Percentiles rank a stretch among this genome's conserved stretches.
phyloP scores from a whole-genome alignment of 208 protist species.

The Kentomonas sorsogonicus region DNA sequence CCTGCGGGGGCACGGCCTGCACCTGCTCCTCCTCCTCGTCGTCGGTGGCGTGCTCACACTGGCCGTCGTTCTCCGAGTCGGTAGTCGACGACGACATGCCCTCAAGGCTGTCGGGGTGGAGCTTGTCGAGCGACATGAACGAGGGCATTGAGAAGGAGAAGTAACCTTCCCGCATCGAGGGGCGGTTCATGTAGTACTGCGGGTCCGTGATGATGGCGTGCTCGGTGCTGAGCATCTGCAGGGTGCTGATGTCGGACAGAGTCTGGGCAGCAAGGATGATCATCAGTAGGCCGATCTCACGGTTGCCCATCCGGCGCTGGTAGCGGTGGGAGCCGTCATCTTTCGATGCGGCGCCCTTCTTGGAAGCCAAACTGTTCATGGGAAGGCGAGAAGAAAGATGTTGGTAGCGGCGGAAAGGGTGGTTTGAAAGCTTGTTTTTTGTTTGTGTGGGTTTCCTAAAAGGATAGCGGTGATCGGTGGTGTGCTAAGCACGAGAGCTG shows the following conservation, averaged over 20 bases:
- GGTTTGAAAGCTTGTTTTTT: no score
- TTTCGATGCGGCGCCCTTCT: no score
- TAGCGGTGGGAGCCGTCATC: not conserved
- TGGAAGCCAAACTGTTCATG: no score
- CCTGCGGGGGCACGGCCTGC: not conserved
- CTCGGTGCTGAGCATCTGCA: slow-evolving; percentile 58
- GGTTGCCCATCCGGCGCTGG: slow-evolving; percentile 1
- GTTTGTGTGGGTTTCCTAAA: no score
- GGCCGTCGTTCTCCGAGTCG: slow-evolving; percentile 24
- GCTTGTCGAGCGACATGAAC: slow-evolving; percentile 19
- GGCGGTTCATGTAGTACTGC: slow-evolving; percentile 20
- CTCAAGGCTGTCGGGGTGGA: slow-evolving; percentile 29
- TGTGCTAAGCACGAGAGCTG: no score
- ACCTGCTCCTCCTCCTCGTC: slow-evolving; percentile 29
- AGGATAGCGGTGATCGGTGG: no score
- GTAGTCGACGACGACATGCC: slow-evolving; percentile 40
- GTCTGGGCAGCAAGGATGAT: slow-evolving; percentile 44
- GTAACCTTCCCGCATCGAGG: slow-evolving; percentile 22
- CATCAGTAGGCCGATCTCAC: slow-evolving; percentile 49
- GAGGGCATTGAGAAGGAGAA: slow-evolving; percentile 26
- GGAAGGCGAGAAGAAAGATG: no score
- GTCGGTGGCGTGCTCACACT: slow-evolving; percentile 22
- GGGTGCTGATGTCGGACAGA: slow-evolving; percentile 26
- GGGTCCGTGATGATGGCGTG: slow-evolving; percentile 42
- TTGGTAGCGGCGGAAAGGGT: no score